Evolutionary conservation across 1,284 basidiomycete genomes (phyloP), one percentile per base, ranked within the genome.

Genomic region (Athelia psychrophila): DNA sequence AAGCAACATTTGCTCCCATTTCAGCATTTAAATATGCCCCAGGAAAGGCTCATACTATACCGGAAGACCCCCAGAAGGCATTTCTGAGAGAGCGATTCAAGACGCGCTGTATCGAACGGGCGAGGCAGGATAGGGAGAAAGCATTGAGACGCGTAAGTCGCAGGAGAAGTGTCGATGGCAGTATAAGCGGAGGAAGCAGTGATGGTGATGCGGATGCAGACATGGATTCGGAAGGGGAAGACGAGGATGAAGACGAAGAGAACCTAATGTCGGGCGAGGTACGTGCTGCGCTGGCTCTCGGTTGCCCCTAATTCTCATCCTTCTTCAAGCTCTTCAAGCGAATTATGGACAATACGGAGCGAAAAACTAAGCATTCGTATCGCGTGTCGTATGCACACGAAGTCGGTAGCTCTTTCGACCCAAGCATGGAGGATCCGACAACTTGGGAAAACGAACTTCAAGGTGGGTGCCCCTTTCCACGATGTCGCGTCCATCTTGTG

Each of bases 381-480:
- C 74, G 77, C 8, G 59, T 85, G 1, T 87, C 84, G 2, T 88
- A 83, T 56, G 74, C 79, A 25, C 61, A 69, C n/a, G 84, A 88
- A 54, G 85, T 88, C 6, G 86, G 86, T 8, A 87, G 85, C 16
- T 88, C 86, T 1, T 79, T 86, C 52, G 86, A 88, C 60, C 86
- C 86, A 3, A 79, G 81, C 59, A 68, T 86, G 62, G 84, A 88
- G 33, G 83, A 88, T 54, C 64, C 78, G 3, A 68, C 58, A 16
- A 64, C 68, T 24, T 86, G 85, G 84, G 86, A 88, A 61, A 60
- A 67, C 25, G 80, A 81, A 42, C 62, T 85, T 2, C 59, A 58
- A 58, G 71, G 79, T 74, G 50, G 51, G 64, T 57, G 36, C 23
- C 23, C 16, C 42, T 42, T 30, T 30, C 13, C 27, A 30, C 27